Base-by-base conservation (phyloP, 2,329 filamentous ascomycete genomes). In the Alternaria atra region DNA sequence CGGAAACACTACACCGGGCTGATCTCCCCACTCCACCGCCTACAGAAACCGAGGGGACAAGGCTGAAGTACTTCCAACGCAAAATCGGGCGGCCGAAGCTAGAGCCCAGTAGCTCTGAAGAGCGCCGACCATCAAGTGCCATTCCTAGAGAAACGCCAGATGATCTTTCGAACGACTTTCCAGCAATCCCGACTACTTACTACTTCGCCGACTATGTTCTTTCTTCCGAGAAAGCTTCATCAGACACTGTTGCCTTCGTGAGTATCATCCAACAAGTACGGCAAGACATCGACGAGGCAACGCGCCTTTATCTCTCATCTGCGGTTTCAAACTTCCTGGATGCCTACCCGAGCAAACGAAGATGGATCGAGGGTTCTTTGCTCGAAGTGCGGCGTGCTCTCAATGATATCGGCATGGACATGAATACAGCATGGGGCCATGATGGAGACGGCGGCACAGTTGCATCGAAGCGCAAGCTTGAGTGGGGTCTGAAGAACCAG, bases 401-500 rank as follows among this genome's bases (percentile, higher is more conserved):
- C 6, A 73, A 73, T 53, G 72, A 74, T 12, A 73, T 77, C 5
- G 75, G 75, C 12, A 57, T 58, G 34, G 71, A 71, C n/a, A 64
- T 77, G 20, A 68, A 76, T 23, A 60, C 66, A 43, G 67, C 69
- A 17, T 67, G 65, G 32, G 63, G 61, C 5, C 62, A 56, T 42
- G 67, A 67, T 48, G 67, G 75, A 58, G 67, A 72, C 15, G 58
- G 65, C 13, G 67, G 68, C 52, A 55, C 65, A 47, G 62, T 55
- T 35, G 62, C 52, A 37, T 64, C 73, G 55, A 72, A 61, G 59
- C 70, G 67, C 13, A 75, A 68, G 56, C 71, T 75, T 29, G 73
- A 75, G 27, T 76, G 73, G 71, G 63, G 71, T 4, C 30, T 75
- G 12, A 63, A 61, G 32, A 69, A 77, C 39, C 74, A 75, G 42